Evolutionary conservation across 1,284 basidiomycete species (phyloP), one percentile per base, ranked within the genome.

Genomic region (Irpex sp.): DNA sequence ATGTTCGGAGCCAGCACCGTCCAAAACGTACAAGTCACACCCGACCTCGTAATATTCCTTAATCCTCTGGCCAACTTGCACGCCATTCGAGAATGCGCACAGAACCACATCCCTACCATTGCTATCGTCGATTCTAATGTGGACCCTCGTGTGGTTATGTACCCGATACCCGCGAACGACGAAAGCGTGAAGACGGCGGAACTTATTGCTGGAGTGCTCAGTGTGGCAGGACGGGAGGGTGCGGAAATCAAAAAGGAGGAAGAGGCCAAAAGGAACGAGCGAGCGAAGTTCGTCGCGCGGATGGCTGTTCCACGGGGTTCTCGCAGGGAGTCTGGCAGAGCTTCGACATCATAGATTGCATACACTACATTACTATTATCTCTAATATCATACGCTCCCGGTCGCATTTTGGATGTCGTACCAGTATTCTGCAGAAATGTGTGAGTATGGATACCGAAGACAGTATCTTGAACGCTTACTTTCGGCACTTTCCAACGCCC

Each of bases 81-180:
- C 66, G 92, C 91, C 11, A 93, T 97, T 72, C 86, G 89, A 61
- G 94, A 97, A 79, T 94, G 92, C 71, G 92, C 92, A 5, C 81
- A 89, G 58, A 84, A 89, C 66, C 89, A 94, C 71, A 85, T 96
- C 58, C 94, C 94, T 0, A 96, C 94, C 0, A 85, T 96, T 67
- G 94, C 89, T 34, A 89, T 99, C 67, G 86, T 96, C 64, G 97
- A 99, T 78, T 93, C 95, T 34, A 95, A 99, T 75, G 93, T 91
- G 48, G 97, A 99, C 77, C 97, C 97, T 4, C 88, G 97, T 17
- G 83, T 96, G 44, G 96, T 99, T 64, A 98, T 98, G 83, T 99
- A 98, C 77, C 92, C 97, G 40, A 98, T 99, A 71, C 97, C 96
- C 0, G 96, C 94, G 47, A 99, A 99, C 76, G 97, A 98, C 79